A percentile compares a stretch with the other conserved stretches of the same genome.
Evolutionary conservation across 1,139 yeast genomes (phyloP).

Genomic region (Sugiyamaella sp.): DNA sequence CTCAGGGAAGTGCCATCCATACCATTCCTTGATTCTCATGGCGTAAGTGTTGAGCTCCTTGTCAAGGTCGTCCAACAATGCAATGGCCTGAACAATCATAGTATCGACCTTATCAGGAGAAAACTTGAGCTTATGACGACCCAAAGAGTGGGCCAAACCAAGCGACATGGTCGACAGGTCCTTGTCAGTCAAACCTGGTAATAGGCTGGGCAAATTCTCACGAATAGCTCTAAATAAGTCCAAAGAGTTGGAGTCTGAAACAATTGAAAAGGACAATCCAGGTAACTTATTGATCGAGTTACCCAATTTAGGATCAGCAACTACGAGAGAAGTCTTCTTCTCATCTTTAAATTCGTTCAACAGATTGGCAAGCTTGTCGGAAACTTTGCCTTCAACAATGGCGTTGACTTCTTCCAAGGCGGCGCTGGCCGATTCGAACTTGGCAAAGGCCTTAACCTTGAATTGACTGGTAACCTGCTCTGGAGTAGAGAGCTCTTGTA

Average conservation of each 20-base stretch:
- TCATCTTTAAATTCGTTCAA: conserved; percentile 82
- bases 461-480: conserved; percentile 79
- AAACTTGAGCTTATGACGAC: conserved; percentile 96
- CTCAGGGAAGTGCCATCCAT: conserved; percentile 99
- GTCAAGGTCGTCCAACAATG: conserved; percentile 93
- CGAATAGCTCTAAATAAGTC: conserved; percentile 95
- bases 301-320: conserved; percentile 93
- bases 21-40: conserved; percentile 98
- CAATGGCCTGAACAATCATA: conserved; percentile 98
- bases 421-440: conserved; percentile 90
- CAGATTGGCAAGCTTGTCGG: conserved; percentile 75
- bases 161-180: conserved; percentile 92
- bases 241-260: conserved; percentile 91
- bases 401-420: conserved; percentile 96
- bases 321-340: conserved; percentile 87
- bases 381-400: conserved; percentile 89
- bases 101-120: conserved; percentile 98
- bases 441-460: conserved; percentile 93
- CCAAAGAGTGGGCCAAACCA: conserved; percentile 91
- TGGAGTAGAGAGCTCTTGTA: conserved; percentile 79
- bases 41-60: conserved; percentile 97
- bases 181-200: conserved; percentile 88
- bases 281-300: conserved; percentile 90
- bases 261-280: conserved; percentile 83
- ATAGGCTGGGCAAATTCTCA: conserved; percentile 87